These are phyloP conservation scores for Nidula microcarpa DNA, from an alignment of 768 basidiomycete genomes.

Conservation along the genomic window DNA sequence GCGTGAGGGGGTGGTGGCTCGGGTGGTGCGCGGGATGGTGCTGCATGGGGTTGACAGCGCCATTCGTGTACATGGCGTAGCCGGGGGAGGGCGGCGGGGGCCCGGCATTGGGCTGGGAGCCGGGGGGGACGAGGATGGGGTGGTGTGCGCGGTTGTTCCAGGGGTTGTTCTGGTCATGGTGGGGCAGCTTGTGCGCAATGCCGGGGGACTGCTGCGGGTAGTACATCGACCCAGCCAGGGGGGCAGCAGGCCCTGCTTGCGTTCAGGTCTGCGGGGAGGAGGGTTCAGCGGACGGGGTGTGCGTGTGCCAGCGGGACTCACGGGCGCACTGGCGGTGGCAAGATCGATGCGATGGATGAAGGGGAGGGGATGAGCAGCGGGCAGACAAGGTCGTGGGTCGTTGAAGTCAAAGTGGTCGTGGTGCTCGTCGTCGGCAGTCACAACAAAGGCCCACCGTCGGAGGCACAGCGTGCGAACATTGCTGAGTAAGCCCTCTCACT, in stretches of 20 bases:
- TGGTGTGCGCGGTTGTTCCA: slow-evolving; percentile 63
- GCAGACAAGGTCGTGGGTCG: neutral
- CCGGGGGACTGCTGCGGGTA: slow-evolving; percentile 83
- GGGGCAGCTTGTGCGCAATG: slow-evolving; percentile 73
- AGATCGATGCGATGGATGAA: slow-evolving; percentile 5
- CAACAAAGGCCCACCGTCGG: neutral
- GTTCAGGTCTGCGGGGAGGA: neutral
- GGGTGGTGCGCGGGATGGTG: slow-evolving; percentile 36
- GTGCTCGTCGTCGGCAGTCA: neutral
- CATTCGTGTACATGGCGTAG: slow-evolving; percentile 75
- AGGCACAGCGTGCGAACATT: slow-evolving; percentile 8
- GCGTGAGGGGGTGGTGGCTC: slow-evolving; percentile 50
- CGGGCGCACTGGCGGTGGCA: too few relatives aligned
- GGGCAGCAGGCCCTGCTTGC: neutral
- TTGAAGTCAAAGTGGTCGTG: neutral
- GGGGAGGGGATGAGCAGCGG: slow-evolving; percentile 8
- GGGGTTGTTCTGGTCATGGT: slow-evolving; percentile 66
- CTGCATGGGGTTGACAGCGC: slow-evolving; percentile 53
- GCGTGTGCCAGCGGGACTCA: too few relatives aligned
- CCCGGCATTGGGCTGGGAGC: slow-evolving; percentile 48
- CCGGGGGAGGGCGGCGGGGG: slow-evolving; percentile 72
- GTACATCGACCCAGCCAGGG: slow-evolving; percentile 62
- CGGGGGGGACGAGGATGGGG: slow-evolving; percentile 41
- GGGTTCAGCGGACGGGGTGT: neutral
- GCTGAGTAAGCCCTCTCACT: slow-evolving; percentile 15